Evolutionary conservation across 2,329 filamentous ascomycete species (phyloP).

Genomic region (Trichoderma sp.): DNA sequence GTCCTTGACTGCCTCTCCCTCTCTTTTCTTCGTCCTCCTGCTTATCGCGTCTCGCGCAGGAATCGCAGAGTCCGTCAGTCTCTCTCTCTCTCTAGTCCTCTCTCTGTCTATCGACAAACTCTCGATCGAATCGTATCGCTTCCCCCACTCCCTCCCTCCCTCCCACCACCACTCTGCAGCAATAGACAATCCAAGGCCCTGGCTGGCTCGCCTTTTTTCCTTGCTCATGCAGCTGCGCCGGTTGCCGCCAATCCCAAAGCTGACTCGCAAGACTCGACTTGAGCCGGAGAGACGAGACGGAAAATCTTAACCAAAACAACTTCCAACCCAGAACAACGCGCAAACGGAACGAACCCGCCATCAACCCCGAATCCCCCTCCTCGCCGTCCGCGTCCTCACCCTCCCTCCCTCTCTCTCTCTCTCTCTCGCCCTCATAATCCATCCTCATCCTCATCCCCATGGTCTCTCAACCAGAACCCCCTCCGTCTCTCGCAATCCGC

Average conservation of each 20-base stretch:
- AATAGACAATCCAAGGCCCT: neutral
- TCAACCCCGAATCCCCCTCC: neutral
- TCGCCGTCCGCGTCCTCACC: constrained; percentile 16
- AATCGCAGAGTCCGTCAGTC: constrained; percentile 7
- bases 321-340: too few species aligned
- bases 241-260: constrained; percentile 16
- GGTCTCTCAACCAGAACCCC: constrained; percentile 64
- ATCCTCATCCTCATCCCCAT: constrained; percentile 45
- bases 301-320: neutral
- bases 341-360: neutral
- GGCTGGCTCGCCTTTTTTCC: constrained; percentile 11
- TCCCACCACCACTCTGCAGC: constrained; percentile 21
- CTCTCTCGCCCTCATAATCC: too few species aligned
- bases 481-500: constrained; percentile 58
- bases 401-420: too few species aligned
- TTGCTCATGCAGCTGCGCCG: constrained; percentile 23
- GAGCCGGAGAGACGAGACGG: neutral
- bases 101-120: neutral
- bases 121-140: neutral
- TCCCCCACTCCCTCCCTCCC: neutral
- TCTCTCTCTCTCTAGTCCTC: neutral
- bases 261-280: constrained; percentile 3
- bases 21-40: neutral
- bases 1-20: too few species aligned
- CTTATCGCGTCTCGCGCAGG: constrained; percentile 12